Evolutionary conservation across 441 rosid genomes (phyloP), one percentile per base, ranked within the genome.

Genomic region (Breynia disticha): DNA sequence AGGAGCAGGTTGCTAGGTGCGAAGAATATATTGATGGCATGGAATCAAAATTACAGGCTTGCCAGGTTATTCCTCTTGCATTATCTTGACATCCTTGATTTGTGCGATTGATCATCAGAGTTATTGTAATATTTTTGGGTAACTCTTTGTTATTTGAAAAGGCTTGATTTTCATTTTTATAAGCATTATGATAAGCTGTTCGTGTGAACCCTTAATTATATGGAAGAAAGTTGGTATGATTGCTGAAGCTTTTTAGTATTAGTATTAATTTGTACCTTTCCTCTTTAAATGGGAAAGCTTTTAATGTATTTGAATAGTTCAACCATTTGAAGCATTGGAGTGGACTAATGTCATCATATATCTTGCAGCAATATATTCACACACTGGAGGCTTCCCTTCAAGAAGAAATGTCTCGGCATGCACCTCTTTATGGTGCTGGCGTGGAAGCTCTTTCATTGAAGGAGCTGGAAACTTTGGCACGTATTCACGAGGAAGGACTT

Each of bases 21-120:
- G 97, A 95, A 74, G 87, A 85, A 60, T 87, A 86, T 78, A 90
- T 95, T 50, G 93, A 95, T 70, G 87, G 87, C 72, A 95, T 90
- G 99, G 95, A 90, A 72, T 72, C 98, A 47, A 84, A 81, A 64
- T 69, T 90, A 69, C 95, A 90, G 69, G 82, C 90, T 38, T 90
- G 88, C 81, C 95, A 86, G 97, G 99, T 94, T 74, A 61, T 35
- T 61, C 7, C 52, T 52, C 20, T 45, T 16, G 3, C 59, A 18
- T 13, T 50, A 57, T 28, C 19, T 70, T 28, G 37, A 1, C 22
- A 44, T 11, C 38, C 24, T 17, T 19, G 15, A 7, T 63, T 19
- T 43, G 41, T 28, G 35, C 35, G 5, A 28, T 55, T 16, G 8
- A n/a, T 43, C 42, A 46, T 51, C 5, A 53, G n/a, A n/a, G n/a